Evolutionary conservation across 2,329 filamentous ascomycete genomes (phyloP).

Genomic region (Colletotrichum filicis): DNA sequence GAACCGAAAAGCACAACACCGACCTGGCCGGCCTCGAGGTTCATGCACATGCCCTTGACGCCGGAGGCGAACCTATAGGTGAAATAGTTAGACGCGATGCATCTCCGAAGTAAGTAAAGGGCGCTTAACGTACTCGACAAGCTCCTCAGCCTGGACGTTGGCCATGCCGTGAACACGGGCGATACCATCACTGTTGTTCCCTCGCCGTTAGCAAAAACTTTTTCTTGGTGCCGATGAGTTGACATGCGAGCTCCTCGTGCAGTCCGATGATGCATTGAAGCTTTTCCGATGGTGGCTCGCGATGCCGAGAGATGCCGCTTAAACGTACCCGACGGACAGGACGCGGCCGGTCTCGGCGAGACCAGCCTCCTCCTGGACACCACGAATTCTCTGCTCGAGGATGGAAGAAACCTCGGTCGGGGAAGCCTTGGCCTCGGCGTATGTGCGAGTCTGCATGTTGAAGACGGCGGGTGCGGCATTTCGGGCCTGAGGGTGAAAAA

Average conservation of each 20-base stretch:
- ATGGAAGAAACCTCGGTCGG: slow-evolving; percentile 99
- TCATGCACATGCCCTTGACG: slow-evolving; percentile 99
- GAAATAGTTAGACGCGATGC: slow-evolving; percentile 11
- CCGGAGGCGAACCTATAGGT: slow-evolving; percentile 90
- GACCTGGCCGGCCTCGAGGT: slow-evolving; percentile 99
- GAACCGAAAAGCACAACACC: slow-evolving; percentile 99
- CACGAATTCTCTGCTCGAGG: slow-evolving; percentile 98
- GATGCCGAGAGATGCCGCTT: slow-evolving; percentile 34
- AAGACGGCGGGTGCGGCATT: slow-evolving; percentile 83
- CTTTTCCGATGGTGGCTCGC: slow-evolving; percentile 27
- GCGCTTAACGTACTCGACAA: slow-evolving; percentile 87
- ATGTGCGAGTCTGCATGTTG: slow-evolving; percentile 84
- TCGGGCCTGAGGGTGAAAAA: slow-evolving; percentile 76
- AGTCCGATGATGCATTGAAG: slow-evolving; percentile 29
- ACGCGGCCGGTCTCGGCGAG: slow-evolving; percentile 99
- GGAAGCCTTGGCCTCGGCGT: slow-evolving; percentile 92
- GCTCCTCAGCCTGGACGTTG: slow-evolving; percentile 99
- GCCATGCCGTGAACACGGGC: slow-evolving; percentile 99
- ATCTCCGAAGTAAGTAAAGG: slow-evolving; percentile 21
- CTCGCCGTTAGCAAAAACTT: slow-evolving; percentile 30
- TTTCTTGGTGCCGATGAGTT: slow-evolving; percentile 29
- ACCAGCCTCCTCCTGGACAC: slow-evolving; percentile 95
- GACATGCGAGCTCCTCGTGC: slow-evolving; percentile 25
- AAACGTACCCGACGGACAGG: slow-evolving; percentile 95
- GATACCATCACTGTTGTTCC: slow-evolving; percentile 91